These are phyloP conservation scores for Bipolaris sorokiniana DNA, from an alignment of 2,329 filamentous ascomycete species.

Conservation along the genomic window DNA sequence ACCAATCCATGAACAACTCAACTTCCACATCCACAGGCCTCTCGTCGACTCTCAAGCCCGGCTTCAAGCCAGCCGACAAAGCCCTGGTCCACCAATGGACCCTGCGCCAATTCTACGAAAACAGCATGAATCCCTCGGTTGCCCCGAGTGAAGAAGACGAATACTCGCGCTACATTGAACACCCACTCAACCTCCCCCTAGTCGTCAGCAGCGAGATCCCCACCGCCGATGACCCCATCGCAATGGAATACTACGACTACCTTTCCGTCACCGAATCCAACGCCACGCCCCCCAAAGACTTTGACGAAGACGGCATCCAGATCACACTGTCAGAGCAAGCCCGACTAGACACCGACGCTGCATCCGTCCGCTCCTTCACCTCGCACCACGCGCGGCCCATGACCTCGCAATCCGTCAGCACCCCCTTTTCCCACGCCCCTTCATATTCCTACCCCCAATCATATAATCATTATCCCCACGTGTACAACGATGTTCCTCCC, in stretches of 20 bases:
- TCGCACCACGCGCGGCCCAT: conserved; percentile 30
- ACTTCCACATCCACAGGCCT: conserved; percentile 37
- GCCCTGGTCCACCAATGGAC: conserved; percentile 85
- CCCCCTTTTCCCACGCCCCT: conserved; percentile 43
- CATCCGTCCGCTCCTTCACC: conserved; percentile 33
- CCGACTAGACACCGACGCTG: conserved; percentile 31
- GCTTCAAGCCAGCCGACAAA: conserved; percentile 70
- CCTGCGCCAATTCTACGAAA: conserved; percentile 81
- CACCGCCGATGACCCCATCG: conserved; percentile 54
- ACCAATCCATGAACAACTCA: conserved; percentile 37
- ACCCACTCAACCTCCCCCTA: conserved; percentile 86
- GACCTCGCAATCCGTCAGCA: conserved; percentile 36
- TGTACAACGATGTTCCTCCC: conserved; percentile 15
- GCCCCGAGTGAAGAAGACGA: conserved; percentile 78
- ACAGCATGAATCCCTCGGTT: conserved; percentile 85
- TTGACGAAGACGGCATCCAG: conserved; percentile 25
- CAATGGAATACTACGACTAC: conserved; percentile 79
- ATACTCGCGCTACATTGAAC: conserved; percentile 84
- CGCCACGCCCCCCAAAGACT: conserved; percentile 21
- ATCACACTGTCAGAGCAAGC: conserved; percentile 22
- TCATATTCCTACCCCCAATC: conserved; percentile 32
- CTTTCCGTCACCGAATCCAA: conserved; percentile 61
- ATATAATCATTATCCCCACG: conserved; percentile 24
- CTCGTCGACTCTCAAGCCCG: conserved; percentile 31
- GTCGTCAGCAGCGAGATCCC: conserved; percentile 74